phyloP scores from a whole-genome alignment of 805 yeast species.

The Nakazawaea pomicola region DNA sequence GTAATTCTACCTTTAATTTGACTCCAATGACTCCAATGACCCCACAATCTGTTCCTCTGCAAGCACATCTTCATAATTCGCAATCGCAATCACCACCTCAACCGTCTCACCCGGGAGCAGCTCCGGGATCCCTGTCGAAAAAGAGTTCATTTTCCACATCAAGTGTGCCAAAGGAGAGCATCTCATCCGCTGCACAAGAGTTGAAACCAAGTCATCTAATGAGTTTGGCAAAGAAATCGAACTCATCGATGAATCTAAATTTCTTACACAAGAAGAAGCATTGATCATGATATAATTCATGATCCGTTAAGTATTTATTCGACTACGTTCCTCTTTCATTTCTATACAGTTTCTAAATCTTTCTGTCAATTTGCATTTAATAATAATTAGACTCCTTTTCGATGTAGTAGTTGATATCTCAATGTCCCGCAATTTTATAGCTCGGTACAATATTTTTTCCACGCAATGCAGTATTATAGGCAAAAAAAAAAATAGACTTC shows the following conservation, averaged over 20 bases:
- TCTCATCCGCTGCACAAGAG: slow-evolving; percentile 1
- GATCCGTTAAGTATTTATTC: background rate
- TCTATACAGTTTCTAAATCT: background rate
- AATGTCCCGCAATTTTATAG: too few relatives aligned
- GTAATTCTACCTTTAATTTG: slow-evolving; percentile 8
- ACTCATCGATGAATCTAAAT: slow-evolving; percentile 21
- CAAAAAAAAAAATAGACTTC: background rate
- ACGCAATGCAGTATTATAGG: background rate
- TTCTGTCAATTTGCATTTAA: too few relatives aligned
- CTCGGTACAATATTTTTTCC: too few relatives aligned
- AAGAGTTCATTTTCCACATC: background rate
- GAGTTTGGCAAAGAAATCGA: slow-evolving; percentile 9
- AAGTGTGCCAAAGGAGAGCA: background rate
- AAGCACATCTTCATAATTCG: slow-evolving; percentile 8
- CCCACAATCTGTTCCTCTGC: slow-evolving; percentile 7
- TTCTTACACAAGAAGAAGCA: slow-evolving; percentile 29
- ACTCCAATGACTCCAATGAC: slow-evolving; percentile 11
- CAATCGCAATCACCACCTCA: background rate
- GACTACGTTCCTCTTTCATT: background rate
- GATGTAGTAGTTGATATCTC: too few relatives aligned
- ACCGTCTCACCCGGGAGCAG: too few relatives aligned
- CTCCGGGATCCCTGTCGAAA: too few relatives aligned
- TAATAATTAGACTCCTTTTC: too few relatives aligned
- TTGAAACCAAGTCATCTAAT: slow-evolving; percentile 5
- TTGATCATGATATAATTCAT: background rate